Evolutionary conservation across 441 rosid genomes (phyloP).

Genomic region (Capsella rubella): DNA sequence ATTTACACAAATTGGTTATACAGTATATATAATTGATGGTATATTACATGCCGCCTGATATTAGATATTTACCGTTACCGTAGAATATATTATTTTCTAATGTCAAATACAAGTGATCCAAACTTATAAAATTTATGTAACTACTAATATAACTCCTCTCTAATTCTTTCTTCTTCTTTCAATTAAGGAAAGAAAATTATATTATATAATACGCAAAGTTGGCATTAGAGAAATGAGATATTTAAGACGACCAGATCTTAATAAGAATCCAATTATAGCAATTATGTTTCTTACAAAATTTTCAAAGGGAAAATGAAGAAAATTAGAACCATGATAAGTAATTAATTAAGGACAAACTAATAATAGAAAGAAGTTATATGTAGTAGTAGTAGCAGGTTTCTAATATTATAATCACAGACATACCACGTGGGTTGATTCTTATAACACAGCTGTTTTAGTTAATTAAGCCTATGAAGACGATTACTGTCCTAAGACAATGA

Average conservation of each 20-base stretch:
- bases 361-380: constrained; percentile 30
- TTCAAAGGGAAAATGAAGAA: not conserved
- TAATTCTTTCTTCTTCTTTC: not conserved
- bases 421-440: constrained; percentile 49
- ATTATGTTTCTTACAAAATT: not conserved
- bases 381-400: constrained; percentile 38
- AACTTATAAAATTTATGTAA: not conserved
- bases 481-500: constrained; percentile 45
- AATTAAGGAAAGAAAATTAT: not conserved
- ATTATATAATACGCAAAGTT: constrained; percentile 2
- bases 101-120: not conserved
- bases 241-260: constrained; percentile 18
- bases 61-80: not conserved
- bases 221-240: not conserved
- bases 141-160: not conserved
- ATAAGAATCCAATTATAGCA: constrained; percentile 28
- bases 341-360: constrained; percentile 38
- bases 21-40: too few relatives aligned
- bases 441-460: constrained; percentile 45
- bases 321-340: not conserved
- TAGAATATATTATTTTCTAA: too few relatives aligned
- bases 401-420: constrained; percentile 41
- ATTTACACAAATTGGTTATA: not conserved
- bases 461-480: constrained; percentile 43
- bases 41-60: not conserved